These are phyloP conservation scores for Carnegiea gigantea DNA, from an alignment of 179 eudicot genomes.

Conservation along the genomic window DNA sequence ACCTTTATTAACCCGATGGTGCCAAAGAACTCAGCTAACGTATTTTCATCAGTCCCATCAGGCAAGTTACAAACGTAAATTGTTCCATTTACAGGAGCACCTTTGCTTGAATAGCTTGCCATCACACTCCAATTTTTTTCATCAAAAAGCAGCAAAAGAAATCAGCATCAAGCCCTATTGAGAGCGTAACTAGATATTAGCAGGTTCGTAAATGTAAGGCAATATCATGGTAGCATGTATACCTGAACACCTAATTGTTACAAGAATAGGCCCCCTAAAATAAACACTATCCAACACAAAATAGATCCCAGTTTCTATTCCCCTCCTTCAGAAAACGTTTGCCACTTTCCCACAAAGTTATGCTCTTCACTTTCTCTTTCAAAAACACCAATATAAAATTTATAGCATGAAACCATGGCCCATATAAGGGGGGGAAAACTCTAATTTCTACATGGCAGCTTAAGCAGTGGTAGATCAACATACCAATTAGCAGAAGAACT, in stretches of 20 bases:
- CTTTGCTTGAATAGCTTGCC: constrained; percentile 70
- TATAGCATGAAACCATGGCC: not conserved
- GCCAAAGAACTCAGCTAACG: constrained; percentile 23
- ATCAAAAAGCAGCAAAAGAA: constrained; percentile 19
- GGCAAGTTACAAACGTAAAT: constrained; percentile 90
- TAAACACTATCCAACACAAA: not conserved
- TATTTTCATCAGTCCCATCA: constrained; percentile 80
- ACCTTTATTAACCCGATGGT: constrained; percentile 52
- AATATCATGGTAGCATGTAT: not conserved
- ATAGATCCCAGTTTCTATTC: not conserved
- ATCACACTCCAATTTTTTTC: constrained; percentile 40
- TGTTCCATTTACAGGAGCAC: constrained; percentile 60
- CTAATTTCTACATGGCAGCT: not conserved
- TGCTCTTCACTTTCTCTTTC: not conserved
- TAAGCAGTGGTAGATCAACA: not conserved
- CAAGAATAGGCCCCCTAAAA: not conserved
- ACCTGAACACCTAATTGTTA: not conserved
- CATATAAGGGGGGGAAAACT: no score
- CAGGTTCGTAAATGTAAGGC: not conserved
- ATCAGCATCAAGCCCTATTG: constrained; percentile 24
- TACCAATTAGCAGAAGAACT: no score
- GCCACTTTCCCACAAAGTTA: not conserved
- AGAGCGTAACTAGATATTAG: not conserved
- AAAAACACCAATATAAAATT: not conserved
- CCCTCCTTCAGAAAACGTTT: not conserved